Conservation (phyloP, 228 moss, liverwort and hornwort genomes). For the Sphagnum fallax region DNA sequence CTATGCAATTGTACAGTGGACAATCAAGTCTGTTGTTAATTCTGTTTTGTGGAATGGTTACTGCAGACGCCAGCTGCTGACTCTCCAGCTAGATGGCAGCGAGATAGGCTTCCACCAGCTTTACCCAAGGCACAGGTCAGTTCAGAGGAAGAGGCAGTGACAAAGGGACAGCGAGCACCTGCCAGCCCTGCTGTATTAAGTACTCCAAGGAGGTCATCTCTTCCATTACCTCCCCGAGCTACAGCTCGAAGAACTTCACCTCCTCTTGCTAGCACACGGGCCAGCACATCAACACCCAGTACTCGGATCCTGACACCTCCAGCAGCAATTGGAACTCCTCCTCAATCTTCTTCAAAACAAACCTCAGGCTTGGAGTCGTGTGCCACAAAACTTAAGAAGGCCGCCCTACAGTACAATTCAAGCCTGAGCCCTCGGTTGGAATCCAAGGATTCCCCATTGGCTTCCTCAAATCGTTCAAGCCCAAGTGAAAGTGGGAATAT, state of each 20-base stretch:
- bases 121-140: constrained; percentile 21
- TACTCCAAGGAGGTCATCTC: constrained; percentile 72
- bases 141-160: constrained; percentile 34
- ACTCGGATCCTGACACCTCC: constrained; percentile 15
- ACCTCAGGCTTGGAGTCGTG: constrained; percentile 16
- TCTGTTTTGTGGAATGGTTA: background rate
- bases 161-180: constrained; percentile 41
- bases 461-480: constrained; percentile 55
- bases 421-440: constrained; percentile 41
- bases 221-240: constrained; percentile 60
- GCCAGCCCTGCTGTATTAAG: constrained; percentile 20
- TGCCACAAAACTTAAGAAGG: constrained; percentile 29
- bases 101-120: constrained; percentile 43
- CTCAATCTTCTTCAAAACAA: constrained; percentile 22
- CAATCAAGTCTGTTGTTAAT: background rate
- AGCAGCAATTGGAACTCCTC: constrained; percentile 8
- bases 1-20: background rate
- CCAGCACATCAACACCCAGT: constrained; percentile 16
- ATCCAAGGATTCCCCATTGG: constrained; percentile 35
- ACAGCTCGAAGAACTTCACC: constrained; percentile 45
- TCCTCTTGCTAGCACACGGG: constrained; percentile 19
- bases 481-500: constrained; percentile 52
- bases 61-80: constrained; percentile 10
- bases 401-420: constrained; percentile 40
- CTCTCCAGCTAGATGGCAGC: constrained; percentile 48